Percentiles rank a stretch among this genome's conserved stretches.
Conservation (phyloP, 305 asterid genomes). For the Lippia alba region DNA sequence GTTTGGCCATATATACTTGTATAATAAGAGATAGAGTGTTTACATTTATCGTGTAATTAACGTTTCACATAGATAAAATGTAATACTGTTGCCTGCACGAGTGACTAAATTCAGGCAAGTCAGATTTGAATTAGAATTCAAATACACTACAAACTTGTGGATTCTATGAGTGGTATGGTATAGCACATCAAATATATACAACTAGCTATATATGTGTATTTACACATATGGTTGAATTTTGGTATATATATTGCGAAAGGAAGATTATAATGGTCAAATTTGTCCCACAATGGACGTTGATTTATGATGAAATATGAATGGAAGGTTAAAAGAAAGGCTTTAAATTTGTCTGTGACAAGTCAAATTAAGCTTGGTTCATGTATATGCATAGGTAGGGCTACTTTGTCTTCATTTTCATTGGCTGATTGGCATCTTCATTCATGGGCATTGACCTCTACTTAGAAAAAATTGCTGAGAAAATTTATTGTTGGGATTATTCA, state of each 20-base stretch:
- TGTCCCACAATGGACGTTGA: slow-evolving; percentile 40
- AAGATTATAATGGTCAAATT: slow-evolving; percentile 43
- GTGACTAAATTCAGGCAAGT: too few relatives aligned
- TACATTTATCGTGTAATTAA: too few relatives aligned
- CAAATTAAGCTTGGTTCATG: slow-evolving; percentile 33
- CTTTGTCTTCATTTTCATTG: not conserved
- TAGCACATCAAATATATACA: not conserved
- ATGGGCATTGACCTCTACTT: slow-evolving; percentile 11
- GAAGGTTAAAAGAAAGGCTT: slow-evolving; percentile 2
- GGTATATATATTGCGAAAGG: not conserved
- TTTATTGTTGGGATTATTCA: not conserved
- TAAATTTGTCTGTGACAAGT: slow-evolving; percentile 24
- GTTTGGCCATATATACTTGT: too few relatives aligned
- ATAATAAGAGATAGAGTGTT: too few relatives aligned
- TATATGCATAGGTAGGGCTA: slow-evolving; percentile 18
- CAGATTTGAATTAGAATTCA: too few relatives aligned
- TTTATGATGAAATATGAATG: slow-evolving; percentile 18
- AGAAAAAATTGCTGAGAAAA: slow-evolving; percentile 5
- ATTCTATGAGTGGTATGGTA: not conserved
- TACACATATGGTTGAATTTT: slow-evolving; percentile 19
- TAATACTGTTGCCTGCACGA: too few relatives aligned
- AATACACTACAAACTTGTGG: too few relatives aligned
- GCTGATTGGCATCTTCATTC: not conserved
- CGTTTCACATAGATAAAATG: too few relatives aligned
- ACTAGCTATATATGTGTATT: not conserved